Evolutionary conservation across 768 basidiomycete species (phyloP).

Genomic region (Coprinopsis strossmayeri): DNA sequence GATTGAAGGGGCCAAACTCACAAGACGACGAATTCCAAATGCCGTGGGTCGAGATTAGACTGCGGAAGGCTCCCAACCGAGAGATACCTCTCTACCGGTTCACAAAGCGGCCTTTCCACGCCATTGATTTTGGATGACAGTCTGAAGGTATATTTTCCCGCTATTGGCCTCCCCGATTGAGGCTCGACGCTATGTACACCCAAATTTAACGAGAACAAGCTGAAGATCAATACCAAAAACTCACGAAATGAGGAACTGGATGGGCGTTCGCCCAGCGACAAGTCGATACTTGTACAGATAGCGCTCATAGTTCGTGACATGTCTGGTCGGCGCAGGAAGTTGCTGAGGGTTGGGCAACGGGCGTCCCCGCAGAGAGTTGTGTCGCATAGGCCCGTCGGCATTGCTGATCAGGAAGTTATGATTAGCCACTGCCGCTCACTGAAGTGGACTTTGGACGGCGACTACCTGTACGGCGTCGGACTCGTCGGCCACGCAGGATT

Average conservation of each 20-base stretch:
- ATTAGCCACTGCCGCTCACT: too few relatives aligned
- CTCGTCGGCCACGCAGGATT: too few relatives aligned
- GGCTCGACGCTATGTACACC: slow-evolving; percentile 37
- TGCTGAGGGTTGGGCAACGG: not conserved
- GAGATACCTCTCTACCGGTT: slow-evolving; percentile 39
- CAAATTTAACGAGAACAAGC: too few relatives aligned
- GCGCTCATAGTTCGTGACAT: slow-evolving; percentile 28
- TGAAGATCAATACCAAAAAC: slow-evolving; percentile 16
- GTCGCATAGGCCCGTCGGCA: not conserved
- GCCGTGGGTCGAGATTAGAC: slow-evolving; percentile 34
- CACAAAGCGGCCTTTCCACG: slow-evolving; percentile 47
- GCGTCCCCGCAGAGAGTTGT: not conserved
- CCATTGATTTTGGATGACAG: slow-evolving; percentile 49
- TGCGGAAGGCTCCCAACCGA: slow-evolving; percentile 18
- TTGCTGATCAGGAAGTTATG: not conserved
- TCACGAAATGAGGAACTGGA: slow-evolving; percentile 49
- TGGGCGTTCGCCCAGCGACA: slow-evolving; percentile 32
- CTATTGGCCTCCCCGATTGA: slow-evolving; percentile 27
- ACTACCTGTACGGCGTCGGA: not conserved
- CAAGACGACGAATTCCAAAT: slow-evolving; percentile 59
- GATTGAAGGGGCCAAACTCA: slow-evolving; percentile 23
- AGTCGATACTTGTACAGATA: slow-evolving; percentile 51
- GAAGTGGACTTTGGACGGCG: not conserved
- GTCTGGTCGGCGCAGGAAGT: not conserved
- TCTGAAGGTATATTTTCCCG: slow-evolving; percentile 46